Percentiles rank a stretch among this genome's conserved stretches.
Conservation (phyloP, 2,329 filamentous ascomycete genomes). For the Hypoxylon sp. region DNA sequence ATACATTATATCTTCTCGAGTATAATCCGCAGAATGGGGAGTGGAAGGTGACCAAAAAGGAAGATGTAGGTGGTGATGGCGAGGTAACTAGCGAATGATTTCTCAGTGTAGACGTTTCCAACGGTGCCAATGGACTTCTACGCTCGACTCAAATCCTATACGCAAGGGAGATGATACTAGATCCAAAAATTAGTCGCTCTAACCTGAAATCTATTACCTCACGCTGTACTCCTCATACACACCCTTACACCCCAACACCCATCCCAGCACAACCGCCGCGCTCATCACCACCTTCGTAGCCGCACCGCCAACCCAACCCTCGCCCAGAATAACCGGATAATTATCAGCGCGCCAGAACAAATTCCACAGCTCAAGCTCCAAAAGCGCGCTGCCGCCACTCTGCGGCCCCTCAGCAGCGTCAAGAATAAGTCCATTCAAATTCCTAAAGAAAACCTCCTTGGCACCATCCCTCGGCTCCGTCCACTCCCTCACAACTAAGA, state of each 20-base stretch:
- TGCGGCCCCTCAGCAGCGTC: slow-evolving; percentile 31
- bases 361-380: slow-evolving; percentile 45
- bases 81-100: background rate
- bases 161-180: too few species aligned
- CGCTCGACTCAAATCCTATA: too few species aligned
- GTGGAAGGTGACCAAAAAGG: slow-evolving; percentile 45
- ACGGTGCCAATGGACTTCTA: too few species aligned
- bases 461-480: slow-evolving; percentile 62
- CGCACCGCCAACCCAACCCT: slow-evolving; percentile 30
- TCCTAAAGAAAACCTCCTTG: slow-evolving; percentile 66
- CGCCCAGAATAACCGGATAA: slow-evolving; percentile 41
- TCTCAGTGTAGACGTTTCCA: too few species aligned
- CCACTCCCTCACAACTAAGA: slow-evolving; percentile 62
- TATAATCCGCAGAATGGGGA: slow-evolving; percentile 51
- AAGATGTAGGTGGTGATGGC: background rate
- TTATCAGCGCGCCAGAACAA: slow-evolving; percentile 50
- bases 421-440: slow-evolving; percentile 62
- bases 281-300: slow-evolving; percentile 43
- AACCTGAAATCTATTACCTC: background rate
- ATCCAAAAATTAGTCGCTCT: background rate
- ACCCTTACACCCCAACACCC: slow-evolving; percentile 41
- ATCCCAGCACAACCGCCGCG: slow-evolving; percentile 38
- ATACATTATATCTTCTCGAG: slow-evolving; percentile 50
- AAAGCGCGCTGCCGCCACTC: slow-evolving; percentile 23
- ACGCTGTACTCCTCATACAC: slow-evolving; percentile 44